Base-by-base conservation (phyloP, 768 basidiomycete species). In the Russula virescens region DNA sequence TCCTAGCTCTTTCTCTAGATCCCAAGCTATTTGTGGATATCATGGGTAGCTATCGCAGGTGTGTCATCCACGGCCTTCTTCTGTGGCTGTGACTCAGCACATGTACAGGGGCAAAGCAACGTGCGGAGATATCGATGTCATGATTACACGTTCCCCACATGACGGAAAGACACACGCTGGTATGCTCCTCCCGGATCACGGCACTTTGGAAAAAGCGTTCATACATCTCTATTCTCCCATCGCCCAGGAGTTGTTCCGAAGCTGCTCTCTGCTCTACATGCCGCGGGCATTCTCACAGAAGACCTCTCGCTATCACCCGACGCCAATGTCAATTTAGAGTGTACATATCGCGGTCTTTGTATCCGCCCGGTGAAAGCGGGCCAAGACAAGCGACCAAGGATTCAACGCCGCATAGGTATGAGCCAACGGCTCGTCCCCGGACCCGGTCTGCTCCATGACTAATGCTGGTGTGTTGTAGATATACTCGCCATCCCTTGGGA, bases 1-100 rank as follows among this genome's bases (percentile, higher is more conserved):
- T 51, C 21, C 48, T 64, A 92, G 93, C 91, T 2, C 78, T 89
- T 11, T 74, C 73, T 1, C 78, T 96, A 35, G 94, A 95, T 69
- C 75, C 82, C 6, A 81, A 82, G 56, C 70, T 95, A 26, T 85
- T 82, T 69, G 74, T 97, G 11, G 86, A 94, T 54, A 87, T 95
- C 52, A 95, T 96, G 94, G 95, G 94, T 1, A 93, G 91, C 66
- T 98, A 87, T 72, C 76, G 94, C 68, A 80, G 91, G 88, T 83
- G 66, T 54, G 69, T 64, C 21, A 47, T 54, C 7, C 63, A 46
- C 9, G 25, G n/a, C 53, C 60, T 40, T 28, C 38, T 34, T 14
- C 34, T 7, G 26, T 34, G 58, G 18, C 23, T 23, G 2, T 23
- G 31, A 31, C 40, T 54, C 19, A 40, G 58, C 54, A 49, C 6